phyloP scores from a whole-genome alignment of 225 moss, liverwort and hornwort genomes.

The Bryum argenteum region DNA sequence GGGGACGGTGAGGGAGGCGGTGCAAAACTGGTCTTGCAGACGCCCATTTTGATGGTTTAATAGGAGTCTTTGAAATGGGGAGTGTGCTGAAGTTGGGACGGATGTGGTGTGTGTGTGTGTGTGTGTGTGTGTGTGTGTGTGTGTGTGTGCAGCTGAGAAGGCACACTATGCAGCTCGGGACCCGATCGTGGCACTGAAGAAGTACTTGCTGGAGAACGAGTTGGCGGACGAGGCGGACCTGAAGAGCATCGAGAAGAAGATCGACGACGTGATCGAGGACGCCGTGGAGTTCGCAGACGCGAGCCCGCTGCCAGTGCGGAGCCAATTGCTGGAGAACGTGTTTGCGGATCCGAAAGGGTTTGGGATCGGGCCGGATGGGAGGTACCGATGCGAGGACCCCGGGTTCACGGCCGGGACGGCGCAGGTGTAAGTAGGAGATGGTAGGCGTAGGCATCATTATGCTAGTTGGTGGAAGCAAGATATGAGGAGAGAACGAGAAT shows the following conservation, averaged over 20 bases:
- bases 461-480: no score
- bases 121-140: background rate
- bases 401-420: slow-evolving; percentile 91
- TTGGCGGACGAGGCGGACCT: slow-evolving; percentile 74
- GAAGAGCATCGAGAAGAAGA: slow-evolving; percentile 82
- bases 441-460: background rate
- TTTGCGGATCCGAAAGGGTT: slow-evolving; percentile 90
- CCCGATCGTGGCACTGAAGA: slow-evolving; percentile 78
- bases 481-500: no score
- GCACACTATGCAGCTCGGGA: slow-evolving; percentile 87
- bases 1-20: no score
- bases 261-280: slow-evolving; percentile 80
- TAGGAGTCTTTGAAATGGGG: no score
- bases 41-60: no score
- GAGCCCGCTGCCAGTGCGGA: slow-evolving; percentile 85
- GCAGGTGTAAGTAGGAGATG: slow-evolving; percentile 52
- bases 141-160: slow-evolving; percentile 74
- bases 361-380: slow-evolving; percentile 92
- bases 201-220: slow-evolving; percentile 76
- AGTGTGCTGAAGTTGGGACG: no score
- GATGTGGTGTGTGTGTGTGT: background rate
- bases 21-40: no score
- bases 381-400: slow-evolving; percentile 92
- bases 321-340: slow-evolving; percentile 93
- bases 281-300: slow-evolving; percentile 92